A percentile compares a stretch with the other conserved stretches of the same genome.
phyloP scores from a whole-genome alignment of 345 rosid genomes.

The Pugionium dolabratum region DNA sequence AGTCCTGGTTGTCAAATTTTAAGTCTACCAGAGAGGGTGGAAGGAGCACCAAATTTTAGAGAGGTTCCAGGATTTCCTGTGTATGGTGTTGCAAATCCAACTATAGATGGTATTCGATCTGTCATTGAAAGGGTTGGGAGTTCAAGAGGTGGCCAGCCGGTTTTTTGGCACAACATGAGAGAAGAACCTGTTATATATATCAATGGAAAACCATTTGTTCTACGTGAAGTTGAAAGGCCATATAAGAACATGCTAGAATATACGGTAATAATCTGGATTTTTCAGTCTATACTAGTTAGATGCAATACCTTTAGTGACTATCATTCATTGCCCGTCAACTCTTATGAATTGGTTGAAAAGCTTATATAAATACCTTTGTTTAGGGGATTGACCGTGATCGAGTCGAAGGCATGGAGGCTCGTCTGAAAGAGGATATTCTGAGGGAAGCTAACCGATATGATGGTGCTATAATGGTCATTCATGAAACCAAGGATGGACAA shows the following conservation, averaged over 20 bases:
- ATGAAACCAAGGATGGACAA: conserved; percentile 79
- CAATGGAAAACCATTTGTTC: conserved; percentile 95
- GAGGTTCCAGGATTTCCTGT: conserved; percentile 97
- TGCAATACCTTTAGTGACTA: too few relatives aligned
- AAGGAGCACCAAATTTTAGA: conserved; percentile 98
- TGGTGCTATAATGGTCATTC: conserved; percentile 96
- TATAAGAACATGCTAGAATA: conserved; percentile 95
- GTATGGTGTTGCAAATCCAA: conserved; percentile 99
- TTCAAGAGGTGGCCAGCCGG: conserved; percentile 70
- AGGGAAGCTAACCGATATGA: conserved; percentile 82
- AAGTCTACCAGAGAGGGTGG: conserved; percentile 84
- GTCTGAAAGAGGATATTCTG: conserved; percentile 87
- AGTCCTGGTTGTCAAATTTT: conserved; percentile 90
- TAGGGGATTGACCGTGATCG: conserved; percentile 96
- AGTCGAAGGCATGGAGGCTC: conserved; percentile 97
- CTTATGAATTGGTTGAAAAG: conserved; percentile 20
- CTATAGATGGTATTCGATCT: conserved; percentile 83
- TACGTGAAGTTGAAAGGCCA: conserved; percentile 97
- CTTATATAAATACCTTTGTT: conserved; percentile 17
- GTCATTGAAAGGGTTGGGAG: conserved; percentile 86
- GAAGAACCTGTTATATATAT: conserved; percentile 98
- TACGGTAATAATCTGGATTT: conserved; percentile 53
- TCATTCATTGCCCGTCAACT: background rate
- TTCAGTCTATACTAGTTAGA: background rate
- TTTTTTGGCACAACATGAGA: conserved; percentile 98